phyloP scores from a whole-genome alignment of 768 basidiomycete genomes.

The Candolleomyces efflorescens region DNA sequence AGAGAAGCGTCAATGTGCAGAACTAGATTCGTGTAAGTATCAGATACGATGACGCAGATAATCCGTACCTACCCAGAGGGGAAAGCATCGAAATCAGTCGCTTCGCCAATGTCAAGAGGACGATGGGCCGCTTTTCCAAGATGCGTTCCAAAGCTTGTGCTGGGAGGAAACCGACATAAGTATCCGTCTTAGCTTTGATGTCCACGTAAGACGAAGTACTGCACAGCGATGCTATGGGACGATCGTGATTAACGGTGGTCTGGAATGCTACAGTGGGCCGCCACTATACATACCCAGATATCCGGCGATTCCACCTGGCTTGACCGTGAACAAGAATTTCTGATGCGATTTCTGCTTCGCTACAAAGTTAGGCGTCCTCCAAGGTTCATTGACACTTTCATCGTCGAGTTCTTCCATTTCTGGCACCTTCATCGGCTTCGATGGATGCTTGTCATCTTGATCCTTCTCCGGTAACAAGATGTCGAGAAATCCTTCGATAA shows the following conservation, averaged over 20 bases:
- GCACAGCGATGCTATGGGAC: conserved; percentile 65
- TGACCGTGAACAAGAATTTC: conserved; percentile 89
- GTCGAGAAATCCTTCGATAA: conserved; percentile 95
- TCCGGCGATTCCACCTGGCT: conserved; percentile 96
- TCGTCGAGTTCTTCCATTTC: conserved; percentile 8
- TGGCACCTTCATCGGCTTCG: conserved; percentile 6
- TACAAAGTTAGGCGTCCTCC: conserved; percentile 28
- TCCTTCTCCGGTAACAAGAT: conserved; percentile 67
- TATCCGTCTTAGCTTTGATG: conserved; percentile 95
- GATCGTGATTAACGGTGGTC: not conserved
- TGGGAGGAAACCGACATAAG: conserved; percentile 95
- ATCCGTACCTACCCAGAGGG: conserved; percentile 63
- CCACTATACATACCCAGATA: conserved; percentile 63
- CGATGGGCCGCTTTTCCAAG: conserved; percentile 92
- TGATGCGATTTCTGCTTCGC: conserved; percentile 34
- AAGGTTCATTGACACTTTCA: conserved; percentile 30
- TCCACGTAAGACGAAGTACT: conserved; percentile 94
- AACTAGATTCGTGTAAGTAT: conserved; percentile 41
- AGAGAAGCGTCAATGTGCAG: conserved; percentile 94
- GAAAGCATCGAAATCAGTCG: conserved; percentile 93
- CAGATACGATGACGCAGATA: not conserved
- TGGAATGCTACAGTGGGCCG: not conserved
- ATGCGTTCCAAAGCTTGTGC: conserved; percentile 84
- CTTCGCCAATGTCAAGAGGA: conserved; percentile 91
- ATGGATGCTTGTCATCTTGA: conserved; percentile 16